Conservation (phyloP, 176 grass and related monocot genomes). For the Eleusine coracana region DNA sequence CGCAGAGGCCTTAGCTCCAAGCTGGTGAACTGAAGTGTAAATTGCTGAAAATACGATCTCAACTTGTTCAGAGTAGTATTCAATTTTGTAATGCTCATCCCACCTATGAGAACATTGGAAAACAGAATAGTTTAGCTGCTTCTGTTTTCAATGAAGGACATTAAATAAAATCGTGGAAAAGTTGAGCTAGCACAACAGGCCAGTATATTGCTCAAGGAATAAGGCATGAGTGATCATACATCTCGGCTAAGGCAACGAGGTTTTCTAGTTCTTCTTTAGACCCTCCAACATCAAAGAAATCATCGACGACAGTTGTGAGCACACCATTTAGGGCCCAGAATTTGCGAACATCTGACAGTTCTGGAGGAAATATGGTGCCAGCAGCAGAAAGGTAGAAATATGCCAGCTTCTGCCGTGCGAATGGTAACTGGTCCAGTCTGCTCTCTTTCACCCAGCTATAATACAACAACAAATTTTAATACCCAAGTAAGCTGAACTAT, state of each 20-base stretch:
- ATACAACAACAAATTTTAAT: not conserved
- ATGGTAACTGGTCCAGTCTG: slow-evolving; percentile 64
- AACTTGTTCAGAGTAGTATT: slow-evolving; percentile 69
- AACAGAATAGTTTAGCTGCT: not conserved
- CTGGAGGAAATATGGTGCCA: slow-evolving; percentile 56
- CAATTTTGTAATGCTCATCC: slow-evolving; percentile 56
- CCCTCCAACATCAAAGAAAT: slow-evolving; percentile 83
- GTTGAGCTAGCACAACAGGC: not conserved
- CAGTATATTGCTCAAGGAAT: not conserved
- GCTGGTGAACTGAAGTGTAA: slow-evolving; percentile 57
- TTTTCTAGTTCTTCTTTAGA: slow-evolving; percentile 70
- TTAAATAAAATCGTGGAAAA: not conserved
- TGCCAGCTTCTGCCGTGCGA: slow-evolving; percentile 65
- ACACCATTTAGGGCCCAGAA: slow-evolving; percentile 68
- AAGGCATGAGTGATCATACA: slow-evolving; percentile 32
- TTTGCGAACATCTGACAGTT: slow-evolving; percentile 62
- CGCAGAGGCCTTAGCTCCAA: slow-evolving; percentile 59
- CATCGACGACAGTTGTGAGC: slow-evolving; percentile 66
- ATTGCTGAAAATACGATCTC: slow-evolving; percentile 69
- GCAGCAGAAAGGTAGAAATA: slow-evolving; percentile 78
- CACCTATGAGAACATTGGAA: slow-evolving; percentile 44
- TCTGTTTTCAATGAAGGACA: not conserved
- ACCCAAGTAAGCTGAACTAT: not conserved
- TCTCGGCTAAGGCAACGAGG: slow-evolving; percentile 63
- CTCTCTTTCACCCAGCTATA: slow-evolving; percentile 69